Conservation (phyloP, 129 eudicot species). For the Apium graveolens region DNA sequence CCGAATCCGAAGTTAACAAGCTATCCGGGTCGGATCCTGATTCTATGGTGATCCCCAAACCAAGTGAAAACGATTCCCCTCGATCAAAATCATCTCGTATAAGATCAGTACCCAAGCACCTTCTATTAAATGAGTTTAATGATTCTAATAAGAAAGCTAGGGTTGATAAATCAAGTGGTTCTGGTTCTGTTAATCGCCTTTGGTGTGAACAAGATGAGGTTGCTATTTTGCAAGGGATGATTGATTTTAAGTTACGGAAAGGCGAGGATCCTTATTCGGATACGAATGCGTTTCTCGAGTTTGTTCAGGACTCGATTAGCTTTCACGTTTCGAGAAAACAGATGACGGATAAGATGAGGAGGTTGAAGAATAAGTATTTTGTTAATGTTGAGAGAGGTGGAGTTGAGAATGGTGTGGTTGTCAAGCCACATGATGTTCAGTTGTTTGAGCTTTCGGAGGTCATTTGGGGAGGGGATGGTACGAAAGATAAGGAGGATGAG, state of each 20-base stretch:
- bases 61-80: not conserved
- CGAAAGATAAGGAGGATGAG: not conserved
- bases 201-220: constrained; percentile 39
- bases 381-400: constrained; percentile 29
- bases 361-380: constrained; percentile 52
- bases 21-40: not conserved
- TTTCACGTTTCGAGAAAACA: constrained; percentile 38
- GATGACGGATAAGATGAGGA: constrained; percentile 43
- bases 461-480: constrained; percentile 42
- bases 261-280: constrained; percentile 37
- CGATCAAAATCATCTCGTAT: not conserved
- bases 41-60: not conserved
- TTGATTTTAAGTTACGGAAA: constrained; percentile 23
- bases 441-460: constrained; percentile 31
- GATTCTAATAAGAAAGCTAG: not conserved
- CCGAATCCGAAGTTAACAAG: not conserved
- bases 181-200: not conserved
- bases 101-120: not conserved
- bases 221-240: constrained; percentile 32
- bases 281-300: constrained; percentile 38
- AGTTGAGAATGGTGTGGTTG: constrained; percentile 17
- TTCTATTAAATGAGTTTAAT: not conserved
- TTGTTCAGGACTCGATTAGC: constrained; percentile 24
- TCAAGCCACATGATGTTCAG: constrained; percentile 32
- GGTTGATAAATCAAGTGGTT: not conserved